Evolutionary conservation across 805 yeast species (phyloP), one percentile per base, ranked within the genome.

Genomic region (Ogataea angusta): DNA sequence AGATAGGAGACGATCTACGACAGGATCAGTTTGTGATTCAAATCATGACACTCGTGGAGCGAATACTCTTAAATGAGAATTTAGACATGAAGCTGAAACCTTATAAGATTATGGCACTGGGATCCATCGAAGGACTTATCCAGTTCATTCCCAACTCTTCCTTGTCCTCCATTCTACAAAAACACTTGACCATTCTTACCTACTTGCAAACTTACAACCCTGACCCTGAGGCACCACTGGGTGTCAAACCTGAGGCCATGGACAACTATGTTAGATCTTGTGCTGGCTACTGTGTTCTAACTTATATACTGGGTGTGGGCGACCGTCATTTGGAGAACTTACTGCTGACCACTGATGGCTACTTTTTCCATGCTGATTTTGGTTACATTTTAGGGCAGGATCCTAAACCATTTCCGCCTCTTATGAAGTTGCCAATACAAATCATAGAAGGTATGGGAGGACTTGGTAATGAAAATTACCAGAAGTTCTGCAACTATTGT

Each of bases 371-470:
- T 64, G 97, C 96, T 1, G 99, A 93, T 64, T 93, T 87, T 62
- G 99, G 99, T 1, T 93, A 93, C 56, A 91, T 93, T 36, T 67
- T 93, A 40, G 99, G 99, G 0, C 82, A 90, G 38, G 99, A 93
- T 61, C 99, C 99, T 2, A 93, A 93, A 60, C 98, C 98, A 10
- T 93, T 93, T 65, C 98, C 99, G 10, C 99, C 99, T 1, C 72
- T 91, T 66, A 93, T 93, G 97, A 93, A 93, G 57, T 68, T 93
- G 27, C 99, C 99, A 0, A 93, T 93, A 30, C 99, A 93, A 63
- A 84, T 93, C 13, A 85, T 93, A 30, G 99, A 93, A 50, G 98
- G 97, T 0, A 93, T 93, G 88, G 99, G 99, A 2, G 99, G 98
- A 1, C 75, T 87, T 36, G 73, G 76, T 47, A 88, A 91, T 36